Base-by-base conservation (phyloP, 2,329 filamentous ascomycete species). In the Verticillium dahliae region DNA sequence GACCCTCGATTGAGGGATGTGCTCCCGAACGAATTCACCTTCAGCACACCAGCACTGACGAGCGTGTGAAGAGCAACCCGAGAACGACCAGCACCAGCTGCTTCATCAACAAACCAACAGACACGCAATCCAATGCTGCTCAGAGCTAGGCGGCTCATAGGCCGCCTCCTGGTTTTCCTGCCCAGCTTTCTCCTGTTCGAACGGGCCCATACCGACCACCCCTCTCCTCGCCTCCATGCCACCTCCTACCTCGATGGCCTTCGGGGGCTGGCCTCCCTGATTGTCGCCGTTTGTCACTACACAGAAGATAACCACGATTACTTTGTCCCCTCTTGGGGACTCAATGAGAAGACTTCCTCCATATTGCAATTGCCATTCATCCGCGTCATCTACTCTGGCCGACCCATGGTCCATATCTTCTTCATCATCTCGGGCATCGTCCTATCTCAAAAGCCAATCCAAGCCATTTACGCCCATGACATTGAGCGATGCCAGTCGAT, bases 211-310 rank as follows among this genome's bases (percentile, higher is more conserved):
- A 70, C 70, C 34, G 70, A 74, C 14, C 54, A 56, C 27, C 14
- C 9, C 3, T 2, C 22, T 9, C 11, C 4, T n/a, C 57, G 57
- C 11, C 31, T 59, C 11, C 57, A 59, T 41, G 15, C 37, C 9
- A 50, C 59, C 69, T 69, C 81, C 35, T 84, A 81, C 65, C 77
- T 87, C 31, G 87, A 90, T 66, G 87, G 87, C 15, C 74, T 90
- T 13, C 76, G 87, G 68, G 87, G 87, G 2, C 87, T 89, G 65
- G 86, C 86, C 6, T 85, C 87, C 4, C 78, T 90, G 33, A 69
- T 89, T 33, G 87, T 90, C 14, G 89, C 88, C 71, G 77, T 81
- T 65, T 83, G 86, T 60, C 84, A 88, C 70, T 80, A 88, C 69
- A 70, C 64, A 1, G 67, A 71, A 5, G 67, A 69, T 0, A 72